Percentiles rank a stretch among this genome's conserved stretches.
Conservation (phyloP, 495 filamentous ascomycete genomes). For the Bathelium albidoporum region DNA sequence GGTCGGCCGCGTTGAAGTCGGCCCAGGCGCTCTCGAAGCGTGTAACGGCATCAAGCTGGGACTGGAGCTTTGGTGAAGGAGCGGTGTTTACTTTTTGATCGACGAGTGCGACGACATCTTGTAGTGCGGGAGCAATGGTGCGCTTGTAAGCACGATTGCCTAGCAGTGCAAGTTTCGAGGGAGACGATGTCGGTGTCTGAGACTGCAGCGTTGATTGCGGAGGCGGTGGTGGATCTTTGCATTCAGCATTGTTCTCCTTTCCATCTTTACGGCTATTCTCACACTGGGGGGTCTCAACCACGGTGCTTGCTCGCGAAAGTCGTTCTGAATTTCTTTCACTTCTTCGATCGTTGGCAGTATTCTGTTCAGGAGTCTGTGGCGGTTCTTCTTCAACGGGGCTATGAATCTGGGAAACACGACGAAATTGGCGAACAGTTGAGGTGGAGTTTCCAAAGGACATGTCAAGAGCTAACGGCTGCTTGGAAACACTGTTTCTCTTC, state of each 20-base stretch:
- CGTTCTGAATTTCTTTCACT: not conserved
- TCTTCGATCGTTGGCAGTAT: not conserved
- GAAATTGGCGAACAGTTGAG: constrained; percentile 82
- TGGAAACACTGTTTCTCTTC: constrained; percentile 34
- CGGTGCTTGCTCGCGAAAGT: not conserved
- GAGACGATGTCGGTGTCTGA: not conserved
- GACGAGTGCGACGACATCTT: constrained; percentile 37
- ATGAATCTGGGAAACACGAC: constrained; percentile 53
- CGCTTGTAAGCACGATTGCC: constrained; percentile 70
- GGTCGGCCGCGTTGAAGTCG: constrained; percentile 73
- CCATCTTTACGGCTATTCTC: not conserved
- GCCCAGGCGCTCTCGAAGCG: constrained; percentile 75
- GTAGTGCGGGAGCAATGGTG: constrained; percentile 65
- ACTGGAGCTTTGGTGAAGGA: constrained; percentile 56
- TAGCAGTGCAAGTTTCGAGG: constrained; percentile 40
- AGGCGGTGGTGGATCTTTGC: not conserved
- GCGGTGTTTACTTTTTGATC: constrained; percentile 35
- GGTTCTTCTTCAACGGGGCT: constrained; percentile 2
- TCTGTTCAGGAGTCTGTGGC: not conserved
- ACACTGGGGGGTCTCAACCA: not conserved
- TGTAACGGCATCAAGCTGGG: constrained; percentile 70
- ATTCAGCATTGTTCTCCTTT: not conserved
- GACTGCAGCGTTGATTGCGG: not conserved
- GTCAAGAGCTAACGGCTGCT: constrained; percentile 71
- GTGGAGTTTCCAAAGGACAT: constrained; percentile 83